Base-by-base conservation (phyloP, 106 monocot genomes). In the Apostasia shenzhenica region DNA sequence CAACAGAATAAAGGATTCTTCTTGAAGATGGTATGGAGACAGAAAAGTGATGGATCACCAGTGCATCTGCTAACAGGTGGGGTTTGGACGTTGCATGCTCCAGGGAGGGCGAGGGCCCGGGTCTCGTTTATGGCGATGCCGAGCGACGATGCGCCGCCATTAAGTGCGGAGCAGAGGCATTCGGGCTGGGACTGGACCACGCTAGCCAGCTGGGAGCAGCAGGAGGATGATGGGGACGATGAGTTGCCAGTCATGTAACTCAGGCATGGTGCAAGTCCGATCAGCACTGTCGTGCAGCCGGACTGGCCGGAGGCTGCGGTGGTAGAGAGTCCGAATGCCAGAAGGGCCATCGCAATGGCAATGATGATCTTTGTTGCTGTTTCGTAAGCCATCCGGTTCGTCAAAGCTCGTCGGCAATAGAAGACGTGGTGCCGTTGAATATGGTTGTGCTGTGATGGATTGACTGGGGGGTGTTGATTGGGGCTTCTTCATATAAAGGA, bases 1-100 rank as follows among this genome's bases (percentile, higher is more conserved):
- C 26, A 26, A 26, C 26, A 26, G 26, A 26, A 26, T 26, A 26
- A 26, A 26, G 26, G 26, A 26, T 26, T 26, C 26, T 26, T 26
- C 26, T 26, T 26, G 26, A 26, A 26, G 26, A 26, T 26, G 26
- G 26, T 26, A 26, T 26, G 26, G 26, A 26, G 26, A 26, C 26
- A 42, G 5, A 3, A 8, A 8, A 47, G n/a, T 38, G 39, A 26
- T 39, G 26, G 8, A 57, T 48, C 61, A 88, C 88, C 59, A 14
- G 76, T 76, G 89, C 89, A 89, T n/a, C 64, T 13, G 80, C 80
- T 85, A 40, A 71, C 61, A 39, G 89, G 80, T 14, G 82, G 85
- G 14, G 78, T 76, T 70, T 76, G 41, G 67, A 72, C 53, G 6
- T 62, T n/a, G 14, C 72, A 72, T 1, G 63, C 72, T 1, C 41